These are phyloP conservation scores for Pascua guehoae DNA, from an alignment of 1,284 basidiomycete species.

Conservation along the genomic window DNA sequence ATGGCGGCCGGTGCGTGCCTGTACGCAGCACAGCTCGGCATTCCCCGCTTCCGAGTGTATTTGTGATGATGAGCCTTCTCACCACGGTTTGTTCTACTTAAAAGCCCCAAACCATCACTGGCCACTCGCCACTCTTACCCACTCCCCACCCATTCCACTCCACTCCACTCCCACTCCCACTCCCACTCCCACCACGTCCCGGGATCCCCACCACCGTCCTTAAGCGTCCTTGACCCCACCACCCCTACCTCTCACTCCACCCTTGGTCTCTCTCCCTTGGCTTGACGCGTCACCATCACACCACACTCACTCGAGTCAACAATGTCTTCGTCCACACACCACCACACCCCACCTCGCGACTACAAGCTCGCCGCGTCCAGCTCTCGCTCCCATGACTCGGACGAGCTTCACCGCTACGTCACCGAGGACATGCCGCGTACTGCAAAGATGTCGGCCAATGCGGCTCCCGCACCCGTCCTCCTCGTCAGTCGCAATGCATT, in stretches of 20 bases:
- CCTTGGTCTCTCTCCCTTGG: neutral
- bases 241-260: neutral
- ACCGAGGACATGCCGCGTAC: conserved; percentile 37
- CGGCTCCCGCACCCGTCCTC: neutral
- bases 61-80: no score
- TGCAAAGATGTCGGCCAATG: conserved; percentile 22
- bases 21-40: no score
- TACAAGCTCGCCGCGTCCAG: neutral
- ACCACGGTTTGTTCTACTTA: no score
- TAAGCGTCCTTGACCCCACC: no score
- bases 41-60: no score
- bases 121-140: no score
- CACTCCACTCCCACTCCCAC: no score
- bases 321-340: neutral
- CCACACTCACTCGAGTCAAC: neutral
- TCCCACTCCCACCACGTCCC: no score
- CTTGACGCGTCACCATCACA: neutral
- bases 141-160: no score
- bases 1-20: no score
- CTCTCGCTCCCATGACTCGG: conserved; percentile 14
- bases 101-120: no score
- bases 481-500: neutral
- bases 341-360: conserved; percentile 1
- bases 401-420: conserved; percentile 43
- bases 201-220: no score